Percentiles rank a stretch among this genome's conserved stretches.
These are phyloP conservation scores for Ophiostoma ulmi DNA, from an alignment of 2,329 filamentous ascomycete genomes.

Conservation along the genomic window DNA sequence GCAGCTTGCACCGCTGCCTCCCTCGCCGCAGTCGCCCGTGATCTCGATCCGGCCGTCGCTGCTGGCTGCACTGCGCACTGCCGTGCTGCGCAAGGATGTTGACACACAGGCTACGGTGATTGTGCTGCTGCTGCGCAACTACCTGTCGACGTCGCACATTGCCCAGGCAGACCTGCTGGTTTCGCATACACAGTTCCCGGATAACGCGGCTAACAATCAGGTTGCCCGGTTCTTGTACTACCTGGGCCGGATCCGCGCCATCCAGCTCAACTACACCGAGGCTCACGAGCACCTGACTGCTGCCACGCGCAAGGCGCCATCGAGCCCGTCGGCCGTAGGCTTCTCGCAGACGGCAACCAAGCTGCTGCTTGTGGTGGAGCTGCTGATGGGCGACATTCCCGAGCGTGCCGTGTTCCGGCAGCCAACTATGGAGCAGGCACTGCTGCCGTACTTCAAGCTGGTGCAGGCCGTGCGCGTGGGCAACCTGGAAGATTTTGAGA, in stretches of 20 bases:
- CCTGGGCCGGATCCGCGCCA: conserved; percentile 89
- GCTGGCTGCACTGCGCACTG: conserved; percentile 82
- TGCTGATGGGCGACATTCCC: conserved; percentile 97
- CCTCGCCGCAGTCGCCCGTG: conserved; percentile 81
- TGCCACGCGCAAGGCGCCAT: conserved; percentile 90
- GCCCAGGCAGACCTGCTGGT: conserved; percentile 93
- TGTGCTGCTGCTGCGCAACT: conserved; percentile 89
- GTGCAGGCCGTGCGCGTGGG: conserved; percentile 96
- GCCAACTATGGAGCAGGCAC: conserved; percentile 74
- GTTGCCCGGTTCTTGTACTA: conserved; percentile 97
- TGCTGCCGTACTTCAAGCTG: conserved; percentile 89
- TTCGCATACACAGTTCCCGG: conserved; percentile 90
- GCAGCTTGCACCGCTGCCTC: conserved; percentile 78
- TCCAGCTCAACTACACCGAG: conserved; percentile 94
- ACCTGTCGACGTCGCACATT: conserved; percentile 93
- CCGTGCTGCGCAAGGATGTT: conserved; percentile 93
- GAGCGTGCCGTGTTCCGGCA: conserved; percentile 92
- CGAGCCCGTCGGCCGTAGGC: conserved; percentile 79
- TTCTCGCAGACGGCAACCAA: conserved; percentile 97
- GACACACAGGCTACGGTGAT: conserved; percentile 97
- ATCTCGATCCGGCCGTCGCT: conserved; percentile 81
- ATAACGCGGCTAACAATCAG: conserved; percentile 94
- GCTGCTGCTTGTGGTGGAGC: conserved; percentile 90
- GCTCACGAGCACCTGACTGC: conserved; percentile 91
- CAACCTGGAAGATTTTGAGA: conserved; percentile 88